Base-by-base conservation (phyloP, 2,329 filamentous ascomycete species). In the Venturiaceae sp. region DNA sequence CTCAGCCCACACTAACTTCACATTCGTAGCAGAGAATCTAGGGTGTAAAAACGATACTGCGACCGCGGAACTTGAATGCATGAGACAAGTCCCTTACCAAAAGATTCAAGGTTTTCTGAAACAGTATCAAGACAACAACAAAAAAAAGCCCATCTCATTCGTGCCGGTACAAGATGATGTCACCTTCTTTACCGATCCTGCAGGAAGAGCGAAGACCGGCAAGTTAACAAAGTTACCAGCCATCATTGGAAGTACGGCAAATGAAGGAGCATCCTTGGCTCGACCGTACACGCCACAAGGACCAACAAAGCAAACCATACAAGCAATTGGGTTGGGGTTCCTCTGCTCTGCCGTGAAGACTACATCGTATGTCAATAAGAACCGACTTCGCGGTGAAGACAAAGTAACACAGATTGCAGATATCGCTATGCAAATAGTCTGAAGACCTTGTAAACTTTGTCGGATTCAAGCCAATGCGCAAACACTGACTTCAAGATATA, bases 121-220 rank as follows among this genome's bases (percentile, higher is more conserved):
- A 11, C 44, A 58, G 3, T 68, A 69, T 56, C 46, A 63, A 28
- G 65, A 70, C 21, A 57, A 53, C 16, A 23, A 21, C 3, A 34
- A 32, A 41, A 16, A 14, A 6, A 32, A 44, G 13, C 16, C 34
- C 7, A 26, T 58, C 8, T 61, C 62, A 1, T 72, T 72, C 59
- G 41, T 57, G 3, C 67, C 67, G 2, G 56, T 69, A 13, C 61
- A 65, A 56, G 70, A 71, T 58, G 66, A 68, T 55, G 61, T 63
- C 33, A 68, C 66, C 5, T 63, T 65, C 26, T 74, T 74, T 60
- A 60, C 63, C 16, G 69, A 75, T 61, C 70, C 70, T 61, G 70
- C 44, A 56, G 26, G 3, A 16, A 46, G 58, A 14, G 44, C 34
- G 36, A 33, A 32, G 19, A 21, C 7, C 14, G 32, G 19, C 5